Evolutionary conservation across 768 basidiomycete species (phyloP), one percentile per base, ranked within the genome.

Genomic region (Mycena rosella): DNA sequence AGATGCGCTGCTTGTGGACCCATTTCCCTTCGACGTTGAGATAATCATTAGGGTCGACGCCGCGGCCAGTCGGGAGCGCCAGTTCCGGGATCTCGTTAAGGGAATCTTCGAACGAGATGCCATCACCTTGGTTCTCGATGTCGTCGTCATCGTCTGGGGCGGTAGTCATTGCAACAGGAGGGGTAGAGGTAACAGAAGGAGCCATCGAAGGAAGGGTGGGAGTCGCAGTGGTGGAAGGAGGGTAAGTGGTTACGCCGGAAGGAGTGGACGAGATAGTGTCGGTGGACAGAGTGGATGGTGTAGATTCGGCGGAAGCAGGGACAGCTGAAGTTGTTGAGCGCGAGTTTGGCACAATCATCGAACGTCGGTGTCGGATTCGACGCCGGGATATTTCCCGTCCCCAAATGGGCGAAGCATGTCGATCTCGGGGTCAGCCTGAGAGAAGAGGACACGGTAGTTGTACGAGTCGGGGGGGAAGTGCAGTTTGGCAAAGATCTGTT

Each of bases 51-150:
- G 63, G 63, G 26, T 22, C 26, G 24, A 65, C 20, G 15, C 64
- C 57, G 34, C 24, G 64, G 2, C 64, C 51, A 9, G 14, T 11
- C 1, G 62, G 64, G 20, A 65, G 55, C n/a, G 34, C 48, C 14
- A 52, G 47, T 17, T 69, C 74, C 9, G 65, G 64, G 5, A 53
- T 55, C 7, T 75, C 76, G 20, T 74, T 77, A 32, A 80, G 70
- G 5, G 77, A 54, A 20, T 74, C 74, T 56, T 79, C 79, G 9
- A 79, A 74, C 18, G 42, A 10, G 18, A 49, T 24, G 5, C 62
- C 71, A 72, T 48, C 65, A 51, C 68, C 80, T 17, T 42, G 22
- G 26, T 65, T 59, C 1, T 63, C 68, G 26, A 38, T 20, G 14
- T 65, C 63, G 1, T 59, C 68, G 22, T 67, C 60, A 24, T 64